Conservation (phyloP, 352 stramenopile species). For the Pythium sukuiense region DNA sequence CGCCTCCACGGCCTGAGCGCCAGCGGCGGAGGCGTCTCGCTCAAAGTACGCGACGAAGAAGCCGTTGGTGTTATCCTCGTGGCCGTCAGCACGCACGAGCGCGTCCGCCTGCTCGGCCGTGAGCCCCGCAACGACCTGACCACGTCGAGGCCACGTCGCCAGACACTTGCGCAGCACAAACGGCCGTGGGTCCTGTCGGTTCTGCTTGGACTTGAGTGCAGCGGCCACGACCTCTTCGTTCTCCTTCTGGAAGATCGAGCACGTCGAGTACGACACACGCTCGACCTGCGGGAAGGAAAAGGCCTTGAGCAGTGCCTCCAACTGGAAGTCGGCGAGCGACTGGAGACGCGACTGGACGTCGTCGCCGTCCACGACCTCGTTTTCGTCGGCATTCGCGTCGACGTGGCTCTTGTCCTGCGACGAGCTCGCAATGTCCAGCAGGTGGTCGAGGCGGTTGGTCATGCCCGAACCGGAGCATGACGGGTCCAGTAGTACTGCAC, state of each 20-base stretch:
- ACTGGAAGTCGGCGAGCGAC: conserved; percentile 94
- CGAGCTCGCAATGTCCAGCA: conserved; percentile 87
- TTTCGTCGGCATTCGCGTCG: conserved; percentile 2
- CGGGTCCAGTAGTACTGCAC: conserved; percentile 94
- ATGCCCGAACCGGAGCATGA: conserved; percentile 97
- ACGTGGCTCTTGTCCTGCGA: conserved; percentile 44
- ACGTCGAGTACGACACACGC: conserved; percentile 97
- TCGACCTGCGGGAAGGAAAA: conserved; percentile 94
- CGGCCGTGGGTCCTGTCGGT: conserved; percentile 36
- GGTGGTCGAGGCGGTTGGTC: conserved; percentile 90
- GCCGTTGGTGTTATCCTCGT: conserved; percentile 94
- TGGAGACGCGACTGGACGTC: conserved; percentile 80
- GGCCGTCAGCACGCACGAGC: conserved; percentile 90
- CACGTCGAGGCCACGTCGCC: conserved; percentile 70
- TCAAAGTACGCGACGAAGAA: conserved; percentile 98
- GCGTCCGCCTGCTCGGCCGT: conserved; percentile 59
- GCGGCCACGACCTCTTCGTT: conserved; percentile 94
- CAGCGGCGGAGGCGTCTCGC: conserved; percentile 29
- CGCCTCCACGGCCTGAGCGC: conserved; percentile 6
- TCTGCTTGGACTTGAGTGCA: conserved; percentile 75
- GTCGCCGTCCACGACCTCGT: conserved; percentile 41
- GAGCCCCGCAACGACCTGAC: conserved; percentile 59
- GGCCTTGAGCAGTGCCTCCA: conserved; percentile 91
- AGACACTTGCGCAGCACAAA: conserved; percentile 76
- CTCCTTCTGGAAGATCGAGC: conserved; percentile 95